phyloP scores from a whole-genome alignment of 805 yeast species.

The Sungouiozyma intestinalis region DNA sequence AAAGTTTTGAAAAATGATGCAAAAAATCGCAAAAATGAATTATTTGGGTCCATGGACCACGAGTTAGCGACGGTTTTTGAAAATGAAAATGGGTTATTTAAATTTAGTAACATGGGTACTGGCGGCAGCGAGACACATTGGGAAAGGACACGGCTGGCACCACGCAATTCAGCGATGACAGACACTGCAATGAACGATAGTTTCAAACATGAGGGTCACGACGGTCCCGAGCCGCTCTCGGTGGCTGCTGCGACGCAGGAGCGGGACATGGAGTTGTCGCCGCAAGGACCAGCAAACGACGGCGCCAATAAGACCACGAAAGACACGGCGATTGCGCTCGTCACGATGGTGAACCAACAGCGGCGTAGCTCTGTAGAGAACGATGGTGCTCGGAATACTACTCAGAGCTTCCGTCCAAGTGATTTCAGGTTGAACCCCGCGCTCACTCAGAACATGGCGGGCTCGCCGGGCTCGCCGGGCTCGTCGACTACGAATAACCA shows the following conservation, averaged over 20 bases:
- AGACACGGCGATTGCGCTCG: too few species aligned
- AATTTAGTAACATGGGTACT: neutral
- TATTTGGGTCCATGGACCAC: too few species aligned
- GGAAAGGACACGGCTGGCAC: neutral
- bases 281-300: too few species aligned
- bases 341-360: too few species aligned
- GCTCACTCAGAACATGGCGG: neutral
- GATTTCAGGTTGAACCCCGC: slow-evolving; percentile 11
- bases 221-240: neutral
- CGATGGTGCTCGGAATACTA: too few species aligned
- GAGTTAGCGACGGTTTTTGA: neutral
- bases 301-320: too few species aligned
- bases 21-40: neutral
- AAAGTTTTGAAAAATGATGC: neutral
- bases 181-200: neutral
- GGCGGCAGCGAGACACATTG: neutral
- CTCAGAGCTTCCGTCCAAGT: slow-evolving; percentile 14
- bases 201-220: neutral
- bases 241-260: neutral
- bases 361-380: too few species aligned
- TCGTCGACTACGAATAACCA: neutral
- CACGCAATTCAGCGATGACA: neutral
- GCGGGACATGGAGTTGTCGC: neutral
- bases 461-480: neutral
- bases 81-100: neutral